These are phyloP conservation scores for Sarocladiaceae sp. DNA, from an alignment of 2,329 filamentous ascomycete genomes.

Conservation along the genomic window DNA sequence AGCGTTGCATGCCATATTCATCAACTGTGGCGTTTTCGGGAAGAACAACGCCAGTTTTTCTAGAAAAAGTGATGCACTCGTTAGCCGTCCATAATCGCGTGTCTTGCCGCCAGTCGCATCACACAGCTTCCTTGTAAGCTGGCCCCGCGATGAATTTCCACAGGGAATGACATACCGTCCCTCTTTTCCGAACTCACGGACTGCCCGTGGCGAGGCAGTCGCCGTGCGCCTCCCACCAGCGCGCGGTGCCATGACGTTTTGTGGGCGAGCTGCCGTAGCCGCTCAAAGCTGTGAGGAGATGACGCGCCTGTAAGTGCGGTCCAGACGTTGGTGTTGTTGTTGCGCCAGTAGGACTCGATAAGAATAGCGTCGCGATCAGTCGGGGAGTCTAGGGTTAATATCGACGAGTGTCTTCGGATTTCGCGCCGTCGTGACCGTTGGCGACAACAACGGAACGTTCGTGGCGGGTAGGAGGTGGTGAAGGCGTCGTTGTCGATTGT, in stretches of 20 bases:
- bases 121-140: too few species aligned
- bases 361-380: too few species aligned
- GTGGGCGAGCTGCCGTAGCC: too few species aligned
- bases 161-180: conserved; percentile 37
- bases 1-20: conserved; percentile 85
- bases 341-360: neutral
- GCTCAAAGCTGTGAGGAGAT: too few species aligned
- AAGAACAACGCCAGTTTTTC: conserved; percentile 84
- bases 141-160: too few species aligned
- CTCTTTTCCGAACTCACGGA: conserved; percentile 29
- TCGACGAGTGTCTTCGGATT: too few species aligned
- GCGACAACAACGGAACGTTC: neutral
- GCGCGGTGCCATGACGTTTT: conserved; percentile 19
- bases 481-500: neutral
- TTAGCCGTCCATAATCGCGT: conserved; percentile 10
- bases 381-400: too few species aligned
- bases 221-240: conserved; percentile 22
- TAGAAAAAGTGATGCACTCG: conserved; percentile 29
- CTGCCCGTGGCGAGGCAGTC: conserved; percentile 24
- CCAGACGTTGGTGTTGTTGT: neutral
- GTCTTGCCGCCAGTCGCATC: neutral
- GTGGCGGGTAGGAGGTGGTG: neutral
- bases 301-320: neutral
- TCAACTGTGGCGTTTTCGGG: conserved; percentile 77
- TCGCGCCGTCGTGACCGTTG: too few species aligned